Base-by-base conservation (phyloP, 768 basidiomycete genomes). In the Lactarius tabidus region DNA sequence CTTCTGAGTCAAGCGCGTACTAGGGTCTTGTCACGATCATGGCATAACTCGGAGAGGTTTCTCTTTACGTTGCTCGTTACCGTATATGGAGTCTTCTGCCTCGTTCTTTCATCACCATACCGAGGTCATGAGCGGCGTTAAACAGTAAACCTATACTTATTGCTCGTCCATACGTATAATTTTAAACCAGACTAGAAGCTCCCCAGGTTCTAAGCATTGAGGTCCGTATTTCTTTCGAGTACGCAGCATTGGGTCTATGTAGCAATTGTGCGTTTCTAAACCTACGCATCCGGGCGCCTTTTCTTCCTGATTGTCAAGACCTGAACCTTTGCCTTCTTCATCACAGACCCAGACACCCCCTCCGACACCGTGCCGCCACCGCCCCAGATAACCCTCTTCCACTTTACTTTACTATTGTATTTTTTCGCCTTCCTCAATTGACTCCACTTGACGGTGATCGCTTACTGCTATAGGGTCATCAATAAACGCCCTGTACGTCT, bases 131-230 rank as follows among this genome's bases (percentile, higher is more conserved):
- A 26, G 35, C 33, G 9, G 17, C 26, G 18, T 18, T 14, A 58
- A 1, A n/a, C 6, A 8, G 17, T 38, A 18, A 4, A n/a, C 10
- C 31, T 97, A 20, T 98, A 85, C 74, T 92, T 87, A 0, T 93
- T 51, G 87, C 86, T 14, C 81, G 85, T 6, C 87, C 87, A 14
- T 84, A 82, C 72, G 79, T 85, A 12, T 88, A 84, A 78, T 94
- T 35, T 89, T 0, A 86, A 93, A 70, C 83, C 88, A 70, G 51
- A 79, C 2, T 77, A 18, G 82, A 80, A 58, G 72, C 80, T 0
- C 80, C 82, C 4, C 82, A 82, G 29, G 79, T 91, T 1, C 59
- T 9, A 33, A 33, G 84, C n/a, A 81, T 97, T 65, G 92, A 95
- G 26, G 65, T 56, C n/a, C 9, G 33, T 35, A 35, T 35, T 35